Evolutionary conservation across 2,329 filamentous ascomycete genomes (phyloP).

Genomic region (Stagonosporopsis cucurbitacearum): DNA sequence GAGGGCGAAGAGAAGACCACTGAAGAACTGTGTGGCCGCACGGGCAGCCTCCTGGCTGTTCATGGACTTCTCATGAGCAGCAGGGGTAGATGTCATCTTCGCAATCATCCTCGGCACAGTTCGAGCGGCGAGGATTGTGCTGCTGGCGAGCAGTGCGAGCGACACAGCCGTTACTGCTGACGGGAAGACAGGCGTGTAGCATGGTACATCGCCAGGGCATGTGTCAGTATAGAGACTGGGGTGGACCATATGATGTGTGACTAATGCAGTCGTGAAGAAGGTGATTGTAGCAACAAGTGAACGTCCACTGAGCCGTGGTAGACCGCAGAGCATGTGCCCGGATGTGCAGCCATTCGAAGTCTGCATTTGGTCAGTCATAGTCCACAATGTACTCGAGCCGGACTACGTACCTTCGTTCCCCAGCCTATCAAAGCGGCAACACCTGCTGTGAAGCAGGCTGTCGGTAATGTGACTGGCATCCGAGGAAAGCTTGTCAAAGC

Average conservation of each 20-base stretch:
- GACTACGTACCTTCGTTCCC: slow-evolving; percentile 57
- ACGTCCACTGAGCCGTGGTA: slow-evolving; percentile 58
- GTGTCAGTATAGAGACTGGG: slow-evolving; percentile 49
- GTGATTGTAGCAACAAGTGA: slow-evolving; percentile 54
- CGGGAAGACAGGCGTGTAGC: slow-evolving; percentile 57
- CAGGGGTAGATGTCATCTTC: not conserved
- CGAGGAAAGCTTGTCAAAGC: slow-evolving; percentile 45
- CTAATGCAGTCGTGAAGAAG: slow-evolving; percentile 43
- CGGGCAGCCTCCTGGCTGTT: slow-evolving; percentile 31
- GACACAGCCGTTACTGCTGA: slow-evolving; percentile 36
- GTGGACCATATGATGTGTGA: slow-evolving; percentile 50
- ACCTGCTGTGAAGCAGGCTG: slow-evolving; percentile 49
- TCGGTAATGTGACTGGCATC: slow-evolving; percentile 6
- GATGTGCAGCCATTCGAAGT: slow-evolving; percentile 58
- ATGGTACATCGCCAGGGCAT: slow-evolving; percentile 50
- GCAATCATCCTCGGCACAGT: slow-evolving; percentile 33
- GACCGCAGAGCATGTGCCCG: slow-evolving; percentile 62
- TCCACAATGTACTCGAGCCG: not conserved
- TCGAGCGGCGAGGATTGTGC: slow-evolving; percentile 35
- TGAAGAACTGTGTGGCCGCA: slow-evolving; percentile 51
- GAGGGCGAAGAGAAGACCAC: slow-evolving; percentile 59
- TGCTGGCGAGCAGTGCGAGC: slow-evolving; percentile 44
- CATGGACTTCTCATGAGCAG: not conserved
- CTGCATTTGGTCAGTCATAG: slow-evolving; percentile 24
- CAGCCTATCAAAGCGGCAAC: slow-evolving; percentile 57